Evolutionary conservation across 169 alveolate genomes (phyloP).

Genomic region (Pseudocohnilembus persalinus): DNA sequence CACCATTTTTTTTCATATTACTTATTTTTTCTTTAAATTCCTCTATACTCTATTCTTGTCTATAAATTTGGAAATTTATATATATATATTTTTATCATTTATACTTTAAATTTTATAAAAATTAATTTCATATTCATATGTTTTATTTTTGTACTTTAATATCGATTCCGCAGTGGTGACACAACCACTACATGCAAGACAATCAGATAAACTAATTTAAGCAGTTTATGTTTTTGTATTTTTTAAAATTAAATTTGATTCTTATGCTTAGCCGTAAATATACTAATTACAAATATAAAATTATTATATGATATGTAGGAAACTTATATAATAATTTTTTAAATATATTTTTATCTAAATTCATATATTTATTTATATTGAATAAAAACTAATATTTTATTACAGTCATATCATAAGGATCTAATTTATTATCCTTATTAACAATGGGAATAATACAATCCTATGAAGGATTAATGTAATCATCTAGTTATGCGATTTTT

Average conservation of each 20-base stretch:
- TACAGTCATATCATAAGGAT: conserved; percentile 17
- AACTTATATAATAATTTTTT: too few relatives aligned
- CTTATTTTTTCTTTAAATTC: conserved; percentile 14
- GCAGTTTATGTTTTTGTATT: conserved; percentile 64
- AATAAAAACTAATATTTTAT: too few relatives aligned
- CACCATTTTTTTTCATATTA: not conserved
- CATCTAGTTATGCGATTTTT: conserved; percentile 83
- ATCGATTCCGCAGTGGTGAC: conserved; percentile 93
- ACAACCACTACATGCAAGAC: conserved; percentile 94
- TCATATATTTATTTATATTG: too few relatives aligned
- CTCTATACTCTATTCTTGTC: conserved; percentile 39
- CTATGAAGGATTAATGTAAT: conserved; percentile 82
- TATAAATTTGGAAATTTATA: conserved; percentile 50
- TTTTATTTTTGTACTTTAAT: conserved; percentile 73
- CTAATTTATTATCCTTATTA: conserved; percentile 40
- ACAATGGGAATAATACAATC: conserved; percentile 85
- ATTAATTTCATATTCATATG: too few relatives aligned
- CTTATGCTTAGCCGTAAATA: conserved; percentile 17
- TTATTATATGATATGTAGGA: too few relatives aligned
- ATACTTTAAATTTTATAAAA: conserved; percentile 78
- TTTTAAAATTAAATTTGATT: conserved; percentile 47
- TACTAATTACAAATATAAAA: too few relatives aligned
- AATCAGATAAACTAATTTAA: conserved; percentile 84
- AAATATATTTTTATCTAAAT: too few relatives aligned
- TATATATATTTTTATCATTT: conserved; percentile 66